Percentiles rank a stretch among this genome's conserved stretches.
These are phyloP conservation scores for Botrytis porri DNA, from an alignment of 2,329 filamentous ascomycete species.

Conservation along the genomic window DNA sequence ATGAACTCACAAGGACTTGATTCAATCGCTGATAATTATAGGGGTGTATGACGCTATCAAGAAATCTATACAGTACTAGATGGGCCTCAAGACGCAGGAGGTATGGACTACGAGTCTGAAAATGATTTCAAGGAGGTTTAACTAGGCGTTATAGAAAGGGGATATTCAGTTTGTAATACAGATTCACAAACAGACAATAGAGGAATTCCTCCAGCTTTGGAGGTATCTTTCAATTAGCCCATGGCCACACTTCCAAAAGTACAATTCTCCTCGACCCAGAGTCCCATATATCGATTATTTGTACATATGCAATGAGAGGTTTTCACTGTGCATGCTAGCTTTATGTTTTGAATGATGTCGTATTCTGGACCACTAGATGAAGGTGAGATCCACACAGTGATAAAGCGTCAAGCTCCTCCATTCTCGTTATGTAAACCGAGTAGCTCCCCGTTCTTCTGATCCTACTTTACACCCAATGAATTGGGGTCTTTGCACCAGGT, in stretches of 20 bases:
- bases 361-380: background rate
- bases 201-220: background rate
- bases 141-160: background rate
- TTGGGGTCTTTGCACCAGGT: too few species aligned
- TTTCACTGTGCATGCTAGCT: background rate
- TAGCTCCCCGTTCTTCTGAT: too few species aligned
- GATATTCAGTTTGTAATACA: background rate
- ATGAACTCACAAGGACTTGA: background rate
- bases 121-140: background rate
- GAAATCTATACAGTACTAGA: constrained; percentile 35
- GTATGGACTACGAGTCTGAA: background rate
- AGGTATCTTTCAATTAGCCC: background rate
- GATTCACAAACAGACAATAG: background rate
- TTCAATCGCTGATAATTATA: constrained; percentile 26
- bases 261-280: background rate
- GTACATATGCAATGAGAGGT: background rate
- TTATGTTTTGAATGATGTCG: background rate
- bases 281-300: background rate
- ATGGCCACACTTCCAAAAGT: background rate
- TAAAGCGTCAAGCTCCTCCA: background rate
- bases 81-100: background rate
- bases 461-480: too few species aligned
- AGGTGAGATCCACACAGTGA: background rate
- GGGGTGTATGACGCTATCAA: constrained; percentile 40
- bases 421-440: background rate